Conservation (phyloP, 305 asterid species). For the Fraxinus floribunda region DNA sequence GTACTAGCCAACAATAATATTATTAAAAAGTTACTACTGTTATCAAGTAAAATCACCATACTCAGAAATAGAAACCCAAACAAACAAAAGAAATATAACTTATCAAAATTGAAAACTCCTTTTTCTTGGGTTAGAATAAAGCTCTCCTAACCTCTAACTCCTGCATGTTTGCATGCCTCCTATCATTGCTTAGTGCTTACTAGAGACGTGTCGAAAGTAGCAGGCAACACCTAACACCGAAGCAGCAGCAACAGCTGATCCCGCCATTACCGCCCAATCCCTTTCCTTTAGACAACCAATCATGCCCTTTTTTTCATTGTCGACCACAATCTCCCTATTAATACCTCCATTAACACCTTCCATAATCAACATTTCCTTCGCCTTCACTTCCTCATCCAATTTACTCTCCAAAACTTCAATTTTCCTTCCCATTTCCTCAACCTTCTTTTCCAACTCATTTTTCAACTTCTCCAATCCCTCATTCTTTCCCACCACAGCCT, state of each 20-base stretch:
- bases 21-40: neutral
- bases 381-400: slow-evolving; percentile 47
- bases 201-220: slow-evolving; percentile 35
- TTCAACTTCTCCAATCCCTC: slow-evolving; percentile 41
- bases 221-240: slow-evolving; percentile 40
- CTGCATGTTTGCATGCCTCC: slow-evolving; percentile 5
- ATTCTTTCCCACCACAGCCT: slow-evolving; percentile 25
- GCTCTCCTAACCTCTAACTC: slow-evolving; percentile 19
- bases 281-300: slow-evolving; percentile 25
- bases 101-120: slow-evolving; percentile 26
- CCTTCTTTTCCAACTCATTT: slow-evolving; percentile 41
- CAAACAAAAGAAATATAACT: slow-evolving; percentile 9
- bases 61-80: slow-evolving; percentile 8
- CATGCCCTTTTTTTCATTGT: slow-evolving; percentile 33
- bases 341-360: slow-evolving; percentile 22
- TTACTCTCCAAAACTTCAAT: slow-evolving; percentile 31
- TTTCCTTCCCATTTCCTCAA: slow-evolving; percentile 35
- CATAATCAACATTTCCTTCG: slow-evolving; percentile 28
- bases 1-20: slow-evolving; percentile 18
- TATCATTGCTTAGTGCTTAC: slow-evolving; percentile 40
- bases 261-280: slow-evolving; percentile 44
- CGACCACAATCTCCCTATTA: slow-evolving; percentile 23
- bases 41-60: slow-evolving; percentile 24
- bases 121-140: slow-evolving; percentile 15
- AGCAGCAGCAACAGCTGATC: slow-evolving; percentile 46